A percentile compares a stretch with the other conserved stretches of the same genome.
Evolutionary conservation across 768 basidiomycete species (phyloP).

Genomic region (Exsudoporus frostii): DNA sequence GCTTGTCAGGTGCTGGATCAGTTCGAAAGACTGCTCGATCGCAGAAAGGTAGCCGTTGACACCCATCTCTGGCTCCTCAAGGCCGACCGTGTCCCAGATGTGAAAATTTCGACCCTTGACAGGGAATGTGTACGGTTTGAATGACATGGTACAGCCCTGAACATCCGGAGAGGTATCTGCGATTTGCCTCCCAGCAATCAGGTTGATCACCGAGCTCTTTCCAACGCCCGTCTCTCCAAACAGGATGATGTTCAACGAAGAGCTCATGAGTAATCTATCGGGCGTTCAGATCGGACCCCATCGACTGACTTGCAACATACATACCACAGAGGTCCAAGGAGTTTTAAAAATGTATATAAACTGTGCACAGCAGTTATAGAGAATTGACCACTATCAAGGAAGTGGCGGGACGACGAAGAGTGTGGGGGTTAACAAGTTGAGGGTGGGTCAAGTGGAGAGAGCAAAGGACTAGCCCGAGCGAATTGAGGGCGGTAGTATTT

Average conservation of each 20-base stretch:
- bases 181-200: conserved; percentile 26
- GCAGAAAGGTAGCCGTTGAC: conserved; percentile 26
- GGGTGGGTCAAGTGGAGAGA: conserved; percentile 1
- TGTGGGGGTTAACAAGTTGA: not conserved
- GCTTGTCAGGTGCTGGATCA: conserved; percentile 31
- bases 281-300: conserved; percentile 15
- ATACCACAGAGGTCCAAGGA: conserved; percentile 5
- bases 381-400: not conserved
- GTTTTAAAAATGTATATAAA: not conserved
- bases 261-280: conserved; percentile 17
- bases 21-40: conserved; percentile 28
- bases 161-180: conserved; percentile 28
- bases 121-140: conserved; percentile 24
- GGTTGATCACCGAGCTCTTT: conserved; percentile 35
- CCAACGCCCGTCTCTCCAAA: conserved; percentile 44
- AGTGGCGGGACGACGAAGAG: not conserved
- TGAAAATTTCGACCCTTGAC: conserved; percentile 15
- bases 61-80: conserved; percentile 31
- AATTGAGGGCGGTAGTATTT: conserved; percentile 14
- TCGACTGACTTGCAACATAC: conserved; percentile 5
- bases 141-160: conserved; percentile 38
- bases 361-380: not conserved
- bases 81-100: conserved; percentile 37
- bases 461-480: not conserved
- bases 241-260: conserved; percentile 37